These are phyloP conservation scores for Pseudocercospora ulei DNA, from an alignment of 2,329 filamentous ascomycete species.

Conservation along the genomic window DNA sequence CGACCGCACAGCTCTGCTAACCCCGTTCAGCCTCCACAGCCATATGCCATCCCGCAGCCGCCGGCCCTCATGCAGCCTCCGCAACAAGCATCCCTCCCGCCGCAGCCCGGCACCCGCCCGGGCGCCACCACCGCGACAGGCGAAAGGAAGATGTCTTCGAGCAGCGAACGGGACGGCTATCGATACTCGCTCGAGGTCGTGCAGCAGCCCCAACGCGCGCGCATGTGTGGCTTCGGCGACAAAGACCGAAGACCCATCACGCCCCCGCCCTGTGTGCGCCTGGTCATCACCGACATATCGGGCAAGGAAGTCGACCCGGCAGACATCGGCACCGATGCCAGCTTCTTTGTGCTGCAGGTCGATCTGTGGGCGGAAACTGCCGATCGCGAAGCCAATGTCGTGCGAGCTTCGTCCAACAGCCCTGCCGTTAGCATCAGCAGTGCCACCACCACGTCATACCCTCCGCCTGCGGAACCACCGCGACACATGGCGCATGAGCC, in stretches of 20 bases:
- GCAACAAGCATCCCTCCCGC: constrained; percentile 16
- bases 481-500: constrained; percentile 17
- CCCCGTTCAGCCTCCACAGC: constrained; percentile 16
- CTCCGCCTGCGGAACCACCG: constrained; percentile 41
- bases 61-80: constrained; percentile 16
- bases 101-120: constrained; percentile 13
- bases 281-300: constrained; percentile 69
- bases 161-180: constrained; percentile 20
- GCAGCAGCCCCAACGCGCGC: constrained; percentile 83
- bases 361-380: constrained; percentile 58
- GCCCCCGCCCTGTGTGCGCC: constrained; percentile 79
- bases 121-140: constrained; percentile 9
- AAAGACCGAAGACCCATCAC: constrained; percentile 97
- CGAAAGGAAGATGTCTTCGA: constrained; percentile 19
- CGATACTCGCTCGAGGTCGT: constrained; percentile 48
- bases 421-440: constrained; percentile 65
- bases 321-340: constrained; percentile 52
- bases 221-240: constrained; percentile 98
- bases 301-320: constrained; percentile 72
- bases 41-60: constrained; percentile 6
- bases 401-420: constrained; percentile 54
- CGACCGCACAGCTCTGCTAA: constrained; percentile 21
- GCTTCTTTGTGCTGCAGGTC: constrained; percentile 52
- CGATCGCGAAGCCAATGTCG: constrained; percentile 56
- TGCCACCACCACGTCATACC: constrained; percentile 68